Evolutionary conservation across 1,139 yeast species (phyloP).

Genomic region (Diutina catenulata): DNA sequence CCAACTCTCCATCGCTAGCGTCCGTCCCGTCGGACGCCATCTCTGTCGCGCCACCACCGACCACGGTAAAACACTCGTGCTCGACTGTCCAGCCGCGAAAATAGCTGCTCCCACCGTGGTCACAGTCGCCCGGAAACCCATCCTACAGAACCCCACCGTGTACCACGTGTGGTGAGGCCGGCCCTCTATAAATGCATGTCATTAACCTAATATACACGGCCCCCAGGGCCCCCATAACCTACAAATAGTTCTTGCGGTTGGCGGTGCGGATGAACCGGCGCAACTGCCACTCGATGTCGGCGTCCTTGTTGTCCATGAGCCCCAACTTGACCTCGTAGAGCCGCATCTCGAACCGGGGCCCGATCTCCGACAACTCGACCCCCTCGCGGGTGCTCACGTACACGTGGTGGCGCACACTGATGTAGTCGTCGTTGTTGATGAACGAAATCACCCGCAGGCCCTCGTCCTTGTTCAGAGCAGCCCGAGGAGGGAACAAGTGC

Average conservation of each 20-base stretch:
- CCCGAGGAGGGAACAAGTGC: constrained; percentile 75
- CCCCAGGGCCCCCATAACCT: no score
- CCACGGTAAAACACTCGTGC: no score
- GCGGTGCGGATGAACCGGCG: constrained; percentile 92
- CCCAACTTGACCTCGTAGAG: constrained; percentile 81
- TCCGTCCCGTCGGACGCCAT: no score
- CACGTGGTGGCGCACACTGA: constrained; percentile 89
- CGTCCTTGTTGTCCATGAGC: constrained; percentile 87
- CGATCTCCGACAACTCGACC: constrained; percentile 90
- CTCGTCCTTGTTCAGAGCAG: constrained; percentile 72
- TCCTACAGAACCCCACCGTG: no score
- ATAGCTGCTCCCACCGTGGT: no score
- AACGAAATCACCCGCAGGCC: constrained; percentile 84
- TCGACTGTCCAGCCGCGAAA: no score
- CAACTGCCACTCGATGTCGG: constrained; percentile 96
- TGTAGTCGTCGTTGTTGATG: constrained; percentile 82
- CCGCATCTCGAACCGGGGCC: constrained; percentile 98
- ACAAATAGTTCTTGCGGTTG: constrained; percentile 77
- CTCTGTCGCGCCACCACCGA: no score
- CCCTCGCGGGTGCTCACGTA: constrained; percentile 81
- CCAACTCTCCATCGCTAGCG: no score
- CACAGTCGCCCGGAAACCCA: no score
- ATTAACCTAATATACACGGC: no score
- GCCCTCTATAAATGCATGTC: no score
- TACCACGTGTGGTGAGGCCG: no score